phyloP scores from a whole-genome alignment of 2,329 filamentous ascomycete genomes.

The Fusarium brachygibbosum region DNA sequence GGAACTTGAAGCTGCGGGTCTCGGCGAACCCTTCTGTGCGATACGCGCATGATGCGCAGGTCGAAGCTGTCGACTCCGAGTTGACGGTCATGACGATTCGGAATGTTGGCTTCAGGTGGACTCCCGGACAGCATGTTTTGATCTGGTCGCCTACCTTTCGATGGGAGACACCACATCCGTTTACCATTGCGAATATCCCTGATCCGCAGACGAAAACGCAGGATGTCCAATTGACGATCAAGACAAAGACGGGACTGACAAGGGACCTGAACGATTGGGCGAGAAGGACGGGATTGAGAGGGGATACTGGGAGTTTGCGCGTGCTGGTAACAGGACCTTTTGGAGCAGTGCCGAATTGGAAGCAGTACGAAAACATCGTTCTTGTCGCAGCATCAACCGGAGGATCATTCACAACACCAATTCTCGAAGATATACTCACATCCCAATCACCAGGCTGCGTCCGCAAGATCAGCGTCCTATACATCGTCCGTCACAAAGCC shows the following conservation, averaged over 20 bases:
- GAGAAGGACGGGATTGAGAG: constrained; percentile 26
- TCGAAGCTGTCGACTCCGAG: constrained; percentile 40
- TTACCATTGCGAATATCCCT: constrained; percentile 43
- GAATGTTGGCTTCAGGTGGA: constrained; percentile 44
- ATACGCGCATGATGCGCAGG: constrained; percentile 40
- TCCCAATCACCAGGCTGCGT: constrained; percentile 41
- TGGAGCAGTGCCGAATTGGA: constrained; percentile 43
- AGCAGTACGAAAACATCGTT: constrained; percentile 44
- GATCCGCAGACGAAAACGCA: constrained; percentile 9
- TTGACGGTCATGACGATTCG: constrained; percentile 41
- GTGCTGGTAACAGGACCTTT: constrained; percentile 46
- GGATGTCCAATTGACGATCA: constrained; percentile 44
- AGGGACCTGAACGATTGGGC: constrained; percentile 44
- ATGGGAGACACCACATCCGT: constrained; percentile 46
- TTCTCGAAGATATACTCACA: constrained; percentile 41
- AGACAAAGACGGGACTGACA: constrained; percentile 46
- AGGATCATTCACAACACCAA: constrained; percentile 44
- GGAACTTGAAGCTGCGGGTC: constrained; percentile 41
- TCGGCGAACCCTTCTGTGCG: constrained; percentile 26
- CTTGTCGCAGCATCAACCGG: constrained; percentile 44
- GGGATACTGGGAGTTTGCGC: constrained; percentile 28
- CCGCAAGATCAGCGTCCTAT: constrained; percentile 42
- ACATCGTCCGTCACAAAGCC: constrained; percentile 37
- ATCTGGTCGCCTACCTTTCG: constrained; percentile 46
- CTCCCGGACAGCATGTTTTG: constrained; percentile 47